Conservation (phyloP, 805 yeast genomes). For the Isabelozyma heimii region DNA sequence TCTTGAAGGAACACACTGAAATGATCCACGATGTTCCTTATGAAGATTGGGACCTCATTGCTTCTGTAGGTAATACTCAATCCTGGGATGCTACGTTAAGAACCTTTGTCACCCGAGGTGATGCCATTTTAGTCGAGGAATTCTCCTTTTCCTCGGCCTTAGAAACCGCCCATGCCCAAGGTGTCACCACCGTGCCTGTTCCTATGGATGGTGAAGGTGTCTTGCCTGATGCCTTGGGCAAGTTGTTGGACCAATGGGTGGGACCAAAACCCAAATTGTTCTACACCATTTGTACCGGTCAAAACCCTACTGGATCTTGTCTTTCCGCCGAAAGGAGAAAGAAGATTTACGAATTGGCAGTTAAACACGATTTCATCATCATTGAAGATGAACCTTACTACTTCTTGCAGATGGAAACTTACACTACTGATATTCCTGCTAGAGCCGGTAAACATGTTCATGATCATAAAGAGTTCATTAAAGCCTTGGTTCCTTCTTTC, state of each 20-base stretch:
- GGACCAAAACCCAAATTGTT: conserved; percentile 77
- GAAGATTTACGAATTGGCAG: conserved; percentile 72
- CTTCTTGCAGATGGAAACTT: conserved; percentile 88
- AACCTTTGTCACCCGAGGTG: conserved; percentile 75
- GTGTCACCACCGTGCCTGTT: conserved; percentile 66
- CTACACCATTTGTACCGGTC: conserved; percentile 94
- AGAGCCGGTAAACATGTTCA: conserved; percentile 33
- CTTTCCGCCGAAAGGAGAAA: conserved; percentile 73
- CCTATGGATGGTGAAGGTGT: conserved; percentile 79
- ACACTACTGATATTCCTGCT: conserved; percentile 43
- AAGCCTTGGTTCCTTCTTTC: conserved; percentile 72
- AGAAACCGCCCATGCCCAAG: conserved; percentile 75
- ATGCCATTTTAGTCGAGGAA: conserved; percentile 79
- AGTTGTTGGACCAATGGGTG: conserved; percentile 66
- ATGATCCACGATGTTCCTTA: conserved; percentile 45
- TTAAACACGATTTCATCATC: conserved; percentile 80
- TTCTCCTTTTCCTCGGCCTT: conserved; percentile 80
- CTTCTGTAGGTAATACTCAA: conserved; percentile 86
- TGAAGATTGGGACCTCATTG: conserved; percentile 65
- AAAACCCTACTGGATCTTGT: conserved; percentile 95
- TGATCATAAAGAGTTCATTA: conserved; percentile 62
- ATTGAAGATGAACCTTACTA: conserved; percentile 98
- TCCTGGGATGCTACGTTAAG: conserved; percentile 82
- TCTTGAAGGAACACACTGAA: conserved; percentile 74
- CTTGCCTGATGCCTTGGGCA: conserved; percentile 65